Evolutionary conservation across 139 green algal species (phyloP), one percentile per base, ranked within the genome.

Genomic region (Axilococcus clingmanii): DNA sequence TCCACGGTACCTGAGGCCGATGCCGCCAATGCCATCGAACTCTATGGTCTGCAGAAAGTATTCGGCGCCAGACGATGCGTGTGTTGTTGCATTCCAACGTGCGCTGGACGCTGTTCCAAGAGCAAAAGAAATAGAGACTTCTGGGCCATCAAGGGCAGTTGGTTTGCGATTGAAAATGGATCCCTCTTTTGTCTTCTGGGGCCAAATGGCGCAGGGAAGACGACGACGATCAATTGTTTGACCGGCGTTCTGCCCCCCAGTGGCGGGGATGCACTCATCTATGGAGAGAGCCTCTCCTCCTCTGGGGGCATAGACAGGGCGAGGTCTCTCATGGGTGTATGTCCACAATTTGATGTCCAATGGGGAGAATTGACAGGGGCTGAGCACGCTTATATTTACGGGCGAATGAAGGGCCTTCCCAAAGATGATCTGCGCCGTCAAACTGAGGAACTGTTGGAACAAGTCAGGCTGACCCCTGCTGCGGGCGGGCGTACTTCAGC

Each of bases 301-400:
- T 29, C 69, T 0, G 84, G 72, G 5, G 78, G 76, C 16, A 72
- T 94, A 57, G 75, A 91, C 41, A 64, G 65, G 31, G 82, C 88
- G 44, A 52, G 82, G 19, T 46, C 53, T 19, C 32, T 81, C 33
- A 91, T 94, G 80, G 79, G 74, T 14, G 75, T 96, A 27, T 95
- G 88, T 61, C 88, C 84, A 3, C 89, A 97, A 71, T 97, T 97
- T 62, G 89, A 97, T 57, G 78, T 97, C 32, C 80, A 95, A 33
- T 98, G 91, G 91, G 60, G 65, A 33, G 73, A 81, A 50, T 78
- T 98, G 6, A 90, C 76, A 2, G 89, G 86, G 5, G 32, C 40
- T 0, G 91, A 98, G 69, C 91, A 98, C 77, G 63, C 98, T 17
- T 28, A 65, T 22, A 76, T 98, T 23, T 97, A 89, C 59, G 84